These are phyloP conservation scores for Thraustochytrium sp. DNA, from an alignment of 352 stramenopile genomes.

Conservation along the genomic window DNA sequence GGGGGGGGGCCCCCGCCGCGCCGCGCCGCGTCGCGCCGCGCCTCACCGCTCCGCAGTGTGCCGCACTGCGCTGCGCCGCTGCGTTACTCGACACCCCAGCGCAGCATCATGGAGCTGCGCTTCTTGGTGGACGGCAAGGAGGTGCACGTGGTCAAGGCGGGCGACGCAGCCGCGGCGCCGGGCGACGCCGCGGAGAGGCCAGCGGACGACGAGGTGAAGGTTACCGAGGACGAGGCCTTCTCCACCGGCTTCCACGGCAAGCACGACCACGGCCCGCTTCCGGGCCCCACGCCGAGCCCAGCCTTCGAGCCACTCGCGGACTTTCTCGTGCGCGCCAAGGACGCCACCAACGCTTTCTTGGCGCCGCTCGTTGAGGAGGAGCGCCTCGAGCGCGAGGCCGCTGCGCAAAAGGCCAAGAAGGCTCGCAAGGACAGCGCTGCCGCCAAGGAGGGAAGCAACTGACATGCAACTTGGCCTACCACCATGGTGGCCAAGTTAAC, in stretches of 20 bases:
- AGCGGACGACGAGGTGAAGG: not conserved
- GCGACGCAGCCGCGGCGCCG: not conserved
- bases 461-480: no score
- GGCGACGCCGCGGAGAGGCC: not conserved
- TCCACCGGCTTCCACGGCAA: not conserved
- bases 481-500: no score
- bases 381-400: no score
- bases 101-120: not conserved
- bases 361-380: not conserved
- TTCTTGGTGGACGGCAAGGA: constrained; percentile 25
- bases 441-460: not conserved
- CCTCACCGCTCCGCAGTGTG: no score
- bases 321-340: not conserved
- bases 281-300: not conserved
- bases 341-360: not conserved
- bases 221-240: not conserved
- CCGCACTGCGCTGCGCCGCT: no score
- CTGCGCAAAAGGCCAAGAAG: not conserved
- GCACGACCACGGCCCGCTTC: constrained; percentile 21
- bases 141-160: not conserved
- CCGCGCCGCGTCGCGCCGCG: no score
- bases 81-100: no score
- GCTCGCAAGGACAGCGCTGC: not conserved
- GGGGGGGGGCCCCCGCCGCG: no score
- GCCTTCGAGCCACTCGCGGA: not conserved